Base-by-base conservation (phyloP, 176 grass and related monocot genomes). In the Carex myosuroides region DNA sequence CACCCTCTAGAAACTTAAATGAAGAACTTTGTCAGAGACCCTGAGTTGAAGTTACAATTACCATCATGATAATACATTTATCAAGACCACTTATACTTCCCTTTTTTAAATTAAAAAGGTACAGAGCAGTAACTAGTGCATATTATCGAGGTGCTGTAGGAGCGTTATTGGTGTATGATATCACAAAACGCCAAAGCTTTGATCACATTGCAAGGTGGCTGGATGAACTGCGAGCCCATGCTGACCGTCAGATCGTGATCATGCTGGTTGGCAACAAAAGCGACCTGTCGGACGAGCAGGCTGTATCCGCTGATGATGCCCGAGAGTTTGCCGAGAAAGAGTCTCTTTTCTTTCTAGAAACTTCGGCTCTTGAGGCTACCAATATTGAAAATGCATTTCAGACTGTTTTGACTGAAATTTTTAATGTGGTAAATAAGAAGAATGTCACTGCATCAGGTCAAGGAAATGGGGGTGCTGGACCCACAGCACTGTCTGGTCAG, bases 261-360 rank as follows among this genome's bases (percentile, higher is more conserved):
- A 92, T 94, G 92, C 84, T 94, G n/a, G 86, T 92, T 14, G 92
- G 92, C 42, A 94, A 94, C 90, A 94, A 92, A 62, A 88, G 85
- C 2, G 92, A 94, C 58, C 86, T 94, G 8, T 82, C 89, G 85
- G 90, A 94, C 33, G 85, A 92, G 84, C 85, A 88, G 14, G 90
- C 90, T 0, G 88, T 94, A 56, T 82, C 85, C 41, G 85, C 85
- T 3, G 92, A 94, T 54, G 88, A 94, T 60, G 92, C 92, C 22
- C 83, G 67, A 55, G 92, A 94, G 86, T 94, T 94, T 80, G 88
- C 92, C 12, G 89, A 94, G 81, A 92, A 94, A 79, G 90, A 94
- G 52, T 88, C 82, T 46, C 86, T 94, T 46, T 92, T 94, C 90
- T 94, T 94, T 86, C 75, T 94, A 24, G 92, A 94, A 73, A 90